These are phyloP conservation scores for Ilyonectria robusta DNA, from an alignment of 2,329 filamentous ascomycete species.

Conservation along the genomic window DNA sequence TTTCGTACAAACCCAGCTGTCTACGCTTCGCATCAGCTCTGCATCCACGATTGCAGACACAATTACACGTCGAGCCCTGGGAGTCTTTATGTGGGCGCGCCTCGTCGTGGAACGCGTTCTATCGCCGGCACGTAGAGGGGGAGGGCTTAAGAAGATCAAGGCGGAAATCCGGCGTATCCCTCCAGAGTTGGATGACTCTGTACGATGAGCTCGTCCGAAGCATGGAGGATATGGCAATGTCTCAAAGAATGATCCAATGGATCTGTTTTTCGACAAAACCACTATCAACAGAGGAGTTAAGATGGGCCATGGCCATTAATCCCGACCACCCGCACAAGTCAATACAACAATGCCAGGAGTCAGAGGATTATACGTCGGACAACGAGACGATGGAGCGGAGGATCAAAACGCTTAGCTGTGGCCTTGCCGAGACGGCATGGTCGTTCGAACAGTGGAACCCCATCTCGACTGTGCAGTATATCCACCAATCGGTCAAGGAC, in stretches of 20 bases:
- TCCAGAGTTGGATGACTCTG: constrained; percentile 40
- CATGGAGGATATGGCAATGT: constrained; percentile 33
- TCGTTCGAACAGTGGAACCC: neutral
- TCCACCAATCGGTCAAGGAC: constrained; percentile 21
- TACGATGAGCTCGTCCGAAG: constrained; percentile 42
- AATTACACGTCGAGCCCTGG: constrained; percentile 46
- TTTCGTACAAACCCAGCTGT: constrained; percentile 47
- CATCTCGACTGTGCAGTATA: constrained; percentile 38
- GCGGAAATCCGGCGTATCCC: constrained; percentile 38
- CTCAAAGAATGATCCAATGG: constrained; percentile 51
- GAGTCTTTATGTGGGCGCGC: constrained; percentile 55
- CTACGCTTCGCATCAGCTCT: too few relatives aligned
- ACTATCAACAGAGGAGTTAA: constrained; percentile 46
- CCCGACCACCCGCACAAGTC: constrained; percentile 36
- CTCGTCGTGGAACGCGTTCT: constrained; percentile 46
- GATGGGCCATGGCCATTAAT: constrained; percentile 51
- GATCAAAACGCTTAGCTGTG: constrained; percentile 45
- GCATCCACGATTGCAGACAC: neutral
- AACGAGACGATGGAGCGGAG: constrained; percentile 33
- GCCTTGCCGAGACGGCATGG: constrained; percentile 44
- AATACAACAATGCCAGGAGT: constrained; percentile 35
- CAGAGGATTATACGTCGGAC: constrained; percentile 36
- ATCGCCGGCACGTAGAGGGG: constrained; percentile 29
- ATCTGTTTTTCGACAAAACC: constrained; percentile 49
- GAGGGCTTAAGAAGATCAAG: too few relatives aligned